These are phyloP conservation scores for Nevesoporus exiguus DNA, from an alignment of 768 basidiomycete species.

Conservation along the genomic window DNA sequence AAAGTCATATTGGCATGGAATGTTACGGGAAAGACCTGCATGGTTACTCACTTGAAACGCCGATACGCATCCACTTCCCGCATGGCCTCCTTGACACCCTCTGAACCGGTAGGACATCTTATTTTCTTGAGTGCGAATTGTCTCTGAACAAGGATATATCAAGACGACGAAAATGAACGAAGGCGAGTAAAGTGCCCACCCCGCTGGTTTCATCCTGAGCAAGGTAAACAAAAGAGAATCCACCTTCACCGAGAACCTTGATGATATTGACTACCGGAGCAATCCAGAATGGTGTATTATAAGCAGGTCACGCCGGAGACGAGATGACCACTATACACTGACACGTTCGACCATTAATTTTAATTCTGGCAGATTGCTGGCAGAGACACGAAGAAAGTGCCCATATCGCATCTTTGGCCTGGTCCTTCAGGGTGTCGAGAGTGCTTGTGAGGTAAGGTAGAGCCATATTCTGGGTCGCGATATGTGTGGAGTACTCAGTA, in stretches of 20 bases:
- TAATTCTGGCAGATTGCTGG: conserved; percentile 79
- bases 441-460: conserved; percentile 35
- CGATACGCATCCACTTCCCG: conserved; percentile 90
- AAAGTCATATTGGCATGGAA: conserved; percentile 1
- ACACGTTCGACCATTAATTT: conserved; percentile 96
- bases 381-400: conserved; percentile 79
- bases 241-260: conserved; percentile 93
- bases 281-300: neutral
- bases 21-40: neutral
- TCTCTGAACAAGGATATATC: conserved; percentile 43
- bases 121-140: conserved; percentile 98
- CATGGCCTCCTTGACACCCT: conserved; percentile 88
- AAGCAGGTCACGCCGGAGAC: conserved; percentile 4
- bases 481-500: neutral
- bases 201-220: conserved; percentile 85
- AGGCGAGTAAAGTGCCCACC: conserved; percentile 42
- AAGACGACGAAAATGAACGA: neutral
- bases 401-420: conserved; percentile 78
- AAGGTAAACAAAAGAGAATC: conserved; percentile 88
- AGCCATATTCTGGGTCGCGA: conserved; percentile 24
- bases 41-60: conserved; percentile 74
- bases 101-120: conserved; percentile 83
- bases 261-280: conserved; percentile 70
- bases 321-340: conserved; percentile 33
- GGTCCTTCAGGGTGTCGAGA: conserved; percentile 62